These are phyloP conservation scores for Aspergillus ostianus DNA, from an alignment of 495 filamentous ascomycete species.

Conservation along the genomic window DNA sequence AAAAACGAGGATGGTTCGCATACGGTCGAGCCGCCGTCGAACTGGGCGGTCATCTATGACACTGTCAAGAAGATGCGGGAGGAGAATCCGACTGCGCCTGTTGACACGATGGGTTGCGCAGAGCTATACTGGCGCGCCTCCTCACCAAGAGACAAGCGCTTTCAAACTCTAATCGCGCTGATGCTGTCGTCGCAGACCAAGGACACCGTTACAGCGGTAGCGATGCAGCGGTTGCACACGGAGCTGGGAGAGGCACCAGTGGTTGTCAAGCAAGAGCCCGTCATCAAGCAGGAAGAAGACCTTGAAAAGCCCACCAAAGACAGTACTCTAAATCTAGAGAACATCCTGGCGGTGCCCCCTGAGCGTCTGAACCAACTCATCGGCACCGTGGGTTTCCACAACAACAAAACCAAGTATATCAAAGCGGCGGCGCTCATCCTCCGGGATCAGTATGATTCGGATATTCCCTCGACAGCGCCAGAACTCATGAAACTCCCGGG, in stretches of 20 bases:
- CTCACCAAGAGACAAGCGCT: slow-evolving; percentile 62
- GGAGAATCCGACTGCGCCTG: slow-evolving; percentile 70
- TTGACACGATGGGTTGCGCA: slow-evolving; percentile 98
- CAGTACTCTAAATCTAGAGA: slow-evolving; percentile 67
- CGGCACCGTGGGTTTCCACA: slow-evolving; percentile 85
- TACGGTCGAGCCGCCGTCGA: slow-evolving; percentile 63
- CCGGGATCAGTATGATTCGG: slow-evolving; percentile 62
- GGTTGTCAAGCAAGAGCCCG: not conserved
- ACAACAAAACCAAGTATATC: slow-evolving; percentile 92
- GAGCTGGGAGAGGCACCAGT: slow-evolving; percentile 55
- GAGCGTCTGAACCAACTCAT: slow-evolving; percentile 76
- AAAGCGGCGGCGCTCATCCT: slow-evolving; percentile 74
- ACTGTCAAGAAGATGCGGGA: slow-evolving; percentile 76
- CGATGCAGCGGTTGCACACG: slow-evolving; percentile 75
- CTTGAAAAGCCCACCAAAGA: slow-evolving; percentile 39
- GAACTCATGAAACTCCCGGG: slow-evolving; percentile 81
- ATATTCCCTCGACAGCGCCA: slow-evolving; percentile 81
- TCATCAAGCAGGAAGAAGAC: slow-evolving; percentile 17
- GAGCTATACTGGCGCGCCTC: slow-evolving; percentile 54
- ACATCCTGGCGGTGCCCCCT: slow-evolving; percentile 72
- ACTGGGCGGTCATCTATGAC: slow-evolving; percentile 84
- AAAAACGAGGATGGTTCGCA: slow-evolving; percentile 54
- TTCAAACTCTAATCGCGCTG: slow-evolving; percentile 86
- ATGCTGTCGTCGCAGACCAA: slow-evolving; percentile 99
- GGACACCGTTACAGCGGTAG: slow-evolving; percentile 86